Percentiles rank a stretch among this genome's conserved stretches.
phyloP scores from a whole-genome alignment of 441 rosid genomes.

The Biscutella laevigata region DNA sequence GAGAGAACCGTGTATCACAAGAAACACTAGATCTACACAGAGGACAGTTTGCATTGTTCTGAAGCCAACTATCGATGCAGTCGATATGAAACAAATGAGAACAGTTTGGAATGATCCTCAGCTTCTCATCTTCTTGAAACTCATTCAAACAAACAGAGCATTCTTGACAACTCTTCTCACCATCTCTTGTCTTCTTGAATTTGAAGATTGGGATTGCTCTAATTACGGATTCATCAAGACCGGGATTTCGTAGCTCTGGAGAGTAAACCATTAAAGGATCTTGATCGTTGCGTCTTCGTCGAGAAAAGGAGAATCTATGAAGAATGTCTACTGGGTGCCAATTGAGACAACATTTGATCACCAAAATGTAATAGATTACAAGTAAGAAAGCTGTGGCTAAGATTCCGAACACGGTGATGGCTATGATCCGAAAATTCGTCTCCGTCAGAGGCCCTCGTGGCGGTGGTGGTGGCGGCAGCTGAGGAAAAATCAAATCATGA shows the following conservation, averaged over 20 bases:
- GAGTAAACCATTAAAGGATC: conserved; percentile 42
- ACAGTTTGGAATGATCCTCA: conserved; percentile 63
- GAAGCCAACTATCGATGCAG: conserved; percentile 93
- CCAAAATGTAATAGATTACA: conserved; percentile 73
- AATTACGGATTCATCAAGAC: conserved; percentile 68
- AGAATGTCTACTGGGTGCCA: conserved; percentile 65
- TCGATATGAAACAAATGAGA: conserved; percentile 79
- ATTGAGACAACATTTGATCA: conserved; percentile 74
- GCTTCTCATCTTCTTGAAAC: conserved; percentile 77
- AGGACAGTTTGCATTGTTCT: conserved; percentile 79
- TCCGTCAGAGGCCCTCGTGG: conserved; percentile 35
- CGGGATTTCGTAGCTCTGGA: conserved; percentile 41
- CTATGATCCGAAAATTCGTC: conserved; percentile 66
- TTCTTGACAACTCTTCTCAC: conserved; percentile 34
- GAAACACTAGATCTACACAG: conserved; percentile 81
- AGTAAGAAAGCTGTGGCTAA: conserved; percentile 70
- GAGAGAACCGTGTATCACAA: conserved; percentile 23
- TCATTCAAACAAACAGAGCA: conserved; percentile 83
- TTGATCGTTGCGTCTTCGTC: conserved; percentile 32
- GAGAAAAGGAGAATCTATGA: conserved; percentile 45
- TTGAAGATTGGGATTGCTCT: conserved; percentile 68
- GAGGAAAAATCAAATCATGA: conserved; percentile 11
- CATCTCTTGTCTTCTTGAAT: conserved; percentile 39
- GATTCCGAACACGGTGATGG: conserved; percentile 66
- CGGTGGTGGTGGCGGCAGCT: conserved; percentile 21